phyloP scores from a whole-genome alignment of 257 asterid genomes.

The Salvia hispanica region DNA sequence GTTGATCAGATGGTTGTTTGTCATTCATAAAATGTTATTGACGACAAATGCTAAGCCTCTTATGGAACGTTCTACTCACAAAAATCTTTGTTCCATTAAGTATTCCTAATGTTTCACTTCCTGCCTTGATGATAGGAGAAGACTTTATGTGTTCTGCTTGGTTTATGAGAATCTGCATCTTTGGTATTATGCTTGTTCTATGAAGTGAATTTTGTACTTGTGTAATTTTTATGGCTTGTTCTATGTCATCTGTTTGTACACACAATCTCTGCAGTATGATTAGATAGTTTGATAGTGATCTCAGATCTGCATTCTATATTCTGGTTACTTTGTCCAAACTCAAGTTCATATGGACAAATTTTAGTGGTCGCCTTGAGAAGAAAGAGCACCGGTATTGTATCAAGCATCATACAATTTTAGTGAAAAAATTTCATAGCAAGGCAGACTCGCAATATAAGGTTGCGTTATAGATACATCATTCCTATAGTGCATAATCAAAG shows the following conservation, averaged over 20 bases:
- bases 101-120: slow-evolving; percentile 7
- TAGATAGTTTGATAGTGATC: not conserved
- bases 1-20: slow-evolving; percentile 9
- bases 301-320: not conserved
- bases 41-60: slow-evolving; percentile 26
- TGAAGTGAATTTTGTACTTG: not conserved
- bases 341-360: not conserved
- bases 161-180: not conserved
- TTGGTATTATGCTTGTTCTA: not conserved
- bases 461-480: not conserved
- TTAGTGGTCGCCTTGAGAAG: not conserved
- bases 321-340: not conserved
- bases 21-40: slow-evolving; percentile 29
- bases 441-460: too few species aligned
- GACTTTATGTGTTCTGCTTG: not conserved
- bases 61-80: slow-evolving; percentile 26
- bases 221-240: not conserved
- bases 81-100: slow-evolving; percentile 20
- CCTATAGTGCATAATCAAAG: too few species aligned
- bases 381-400: not conserved
- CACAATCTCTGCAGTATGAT: not conserved
- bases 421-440: too few species aligned
- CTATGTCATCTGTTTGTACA: not conserved
- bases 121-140: slow-evolving; percentile 1
- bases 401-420: not conserved